Conservation (phyloP, 768 basidiomycete genomes). For the Mycena kentingensis region DNA sequence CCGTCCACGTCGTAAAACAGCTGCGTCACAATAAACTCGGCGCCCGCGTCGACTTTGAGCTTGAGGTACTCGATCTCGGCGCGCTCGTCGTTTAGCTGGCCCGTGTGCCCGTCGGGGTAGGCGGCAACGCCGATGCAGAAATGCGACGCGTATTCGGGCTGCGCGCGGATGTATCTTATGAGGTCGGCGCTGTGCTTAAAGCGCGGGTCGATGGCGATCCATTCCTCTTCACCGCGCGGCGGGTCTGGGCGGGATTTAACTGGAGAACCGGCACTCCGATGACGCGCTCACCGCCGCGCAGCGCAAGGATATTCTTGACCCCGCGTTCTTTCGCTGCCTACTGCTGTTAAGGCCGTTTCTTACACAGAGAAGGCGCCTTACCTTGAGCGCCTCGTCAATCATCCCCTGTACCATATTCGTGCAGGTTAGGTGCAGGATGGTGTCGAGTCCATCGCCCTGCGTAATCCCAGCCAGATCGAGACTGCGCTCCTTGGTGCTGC, state of each 20-base stretch:
- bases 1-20: slow-evolving; percentile 94
- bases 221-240: slow-evolving; percentile 90
- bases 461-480: slow-evolving; percentile 83
- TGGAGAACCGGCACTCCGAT: not conserved
- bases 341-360: slow-evolving; percentile 1
- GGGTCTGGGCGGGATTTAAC: slow-evolving; percentile 61
- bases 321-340: slow-evolving; percentile 80
- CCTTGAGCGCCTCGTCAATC: slow-evolving; percentile 83
- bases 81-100: slow-evolving; percentile 58
- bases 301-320: slow-evolving; percentile 86
- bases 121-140: slow-evolving; percentile 98
- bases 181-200: slow-evolving; percentile 88
- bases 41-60: slow-evolving; percentile 90
- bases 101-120: slow-evolving; percentile 89
- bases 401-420: slow-evolving; percentile 93
- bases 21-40: slow-evolving; percentile 95
- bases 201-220: slow-evolving; percentile 81
- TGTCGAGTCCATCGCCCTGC: slow-evolving; percentile 78
- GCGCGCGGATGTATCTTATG: slow-evolving; percentile 84
- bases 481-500: slow-evolving; percentile 83
- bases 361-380: slow-evolving; percentile 31
- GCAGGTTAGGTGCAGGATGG: slow-evolving; percentile 93
- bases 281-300: slow-evolving; percentile 75
- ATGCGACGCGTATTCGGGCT: slow-evolving; percentile 72
- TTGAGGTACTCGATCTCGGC: slow-evolving; percentile 71